phyloP scores from a whole-genome alignment of 768 basidiomycete species.

The Mycena venus region DNA sequence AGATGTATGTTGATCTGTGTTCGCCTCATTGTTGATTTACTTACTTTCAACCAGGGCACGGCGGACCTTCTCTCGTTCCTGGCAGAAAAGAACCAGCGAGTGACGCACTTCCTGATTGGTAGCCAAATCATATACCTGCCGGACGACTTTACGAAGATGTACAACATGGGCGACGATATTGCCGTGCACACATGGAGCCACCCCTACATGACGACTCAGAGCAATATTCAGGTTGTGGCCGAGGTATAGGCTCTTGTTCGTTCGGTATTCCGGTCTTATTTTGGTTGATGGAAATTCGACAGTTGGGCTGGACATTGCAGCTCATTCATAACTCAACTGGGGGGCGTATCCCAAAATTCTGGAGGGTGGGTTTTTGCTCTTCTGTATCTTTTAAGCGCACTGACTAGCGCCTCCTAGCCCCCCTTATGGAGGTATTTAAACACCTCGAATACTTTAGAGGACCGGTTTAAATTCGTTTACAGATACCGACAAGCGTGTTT shows the following conservation, averaged over 20 bases:
- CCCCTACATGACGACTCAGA: slow-evolving; percentile 63
- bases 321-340: slow-evolving; percentile 86
- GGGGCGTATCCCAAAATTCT: slow-evolving; percentile 77
- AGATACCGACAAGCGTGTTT: slow-evolving; percentile 65
- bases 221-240: slow-evolving; percentile 59
- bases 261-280: slow-evolving; percentile 40
- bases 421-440: slow-evolving; percentile 19
- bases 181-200: slow-evolving; percentile 67
- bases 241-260: slow-evolving; percentile 10
- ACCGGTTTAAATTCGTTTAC: background rate
- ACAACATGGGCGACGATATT: slow-evolving; percentile 60
- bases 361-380: slow-evolving; percentile 58
- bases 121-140: slow-evolving; percentile 25
- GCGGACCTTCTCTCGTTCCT: slow-evolving; percentile 75
- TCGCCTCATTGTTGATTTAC: background rate
- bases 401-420: slow-evolving; percentile 6
- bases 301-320: slow-evolving; percentile 86
- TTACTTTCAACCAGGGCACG: slow-evolving; percentile 49
- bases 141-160: slow-evolving; percentile 39
- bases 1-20: slow-evolving; percentile 28
- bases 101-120: slow-evolving; percentile 96
- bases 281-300: slow-evolving; percentile 35
- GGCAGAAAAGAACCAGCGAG: slow-evolving; percentile 69
- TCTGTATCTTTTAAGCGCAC: background rate
- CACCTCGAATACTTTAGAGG: too few relatives aligned